Evolutionary conservation across 768 basidiomycete species (phyloP).

Genomic region (button mushroom (Agaricus bisporus)): DNA sequence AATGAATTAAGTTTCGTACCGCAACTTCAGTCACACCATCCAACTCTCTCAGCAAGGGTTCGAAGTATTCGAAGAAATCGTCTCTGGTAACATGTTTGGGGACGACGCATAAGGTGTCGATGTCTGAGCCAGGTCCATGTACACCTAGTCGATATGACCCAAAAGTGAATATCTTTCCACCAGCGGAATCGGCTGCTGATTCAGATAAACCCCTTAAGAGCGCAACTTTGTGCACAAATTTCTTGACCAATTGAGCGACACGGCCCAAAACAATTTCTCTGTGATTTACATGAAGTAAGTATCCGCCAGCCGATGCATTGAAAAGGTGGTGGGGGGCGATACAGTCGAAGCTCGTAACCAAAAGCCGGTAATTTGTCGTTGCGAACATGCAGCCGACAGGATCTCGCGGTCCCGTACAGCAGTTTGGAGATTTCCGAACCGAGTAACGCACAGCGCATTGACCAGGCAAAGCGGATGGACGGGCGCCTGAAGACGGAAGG

Average conservation of each 20-base stretch:
- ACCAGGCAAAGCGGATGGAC: neutral
- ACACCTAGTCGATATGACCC: conserved; percentile 98
- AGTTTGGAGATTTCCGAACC: neutral
- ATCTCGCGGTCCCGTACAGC: neutral
- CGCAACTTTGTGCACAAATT: conserved; percentile 84
- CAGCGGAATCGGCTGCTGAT: conserved; percentile 79
- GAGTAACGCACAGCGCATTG: neutral
- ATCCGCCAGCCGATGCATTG: neutral
- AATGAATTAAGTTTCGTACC: conserved; percentile 43
- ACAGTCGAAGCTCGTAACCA: neutral
- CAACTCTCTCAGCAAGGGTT: conserved; percentile 76
- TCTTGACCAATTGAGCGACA: conserved; percentile 83
- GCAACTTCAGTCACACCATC: conserved; percentile 87
- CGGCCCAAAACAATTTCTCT: conserved; percentile 94
- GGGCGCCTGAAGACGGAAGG: neutral
- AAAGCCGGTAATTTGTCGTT: neutral
- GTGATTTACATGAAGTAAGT: conserved; percentile 11
- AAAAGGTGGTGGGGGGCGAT: neutral
- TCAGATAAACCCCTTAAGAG: conserved; percentile 81
- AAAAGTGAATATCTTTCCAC: conserved; percentile 98
- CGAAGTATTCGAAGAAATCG: conserved; percentile 92
- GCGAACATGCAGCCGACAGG: neutral
- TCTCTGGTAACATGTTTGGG: conserved; percentile 94
- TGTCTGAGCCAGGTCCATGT: conserved; percentile 93
- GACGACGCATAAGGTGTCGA: conserved; percentile 97